Percentiles rank a stretch among this genome's conserved stretches.
Evolutionary conservation across 768 basidiomycete genomes (phyloP).

Genomic region (Tylopilus rubrobrunneus): DNA sequence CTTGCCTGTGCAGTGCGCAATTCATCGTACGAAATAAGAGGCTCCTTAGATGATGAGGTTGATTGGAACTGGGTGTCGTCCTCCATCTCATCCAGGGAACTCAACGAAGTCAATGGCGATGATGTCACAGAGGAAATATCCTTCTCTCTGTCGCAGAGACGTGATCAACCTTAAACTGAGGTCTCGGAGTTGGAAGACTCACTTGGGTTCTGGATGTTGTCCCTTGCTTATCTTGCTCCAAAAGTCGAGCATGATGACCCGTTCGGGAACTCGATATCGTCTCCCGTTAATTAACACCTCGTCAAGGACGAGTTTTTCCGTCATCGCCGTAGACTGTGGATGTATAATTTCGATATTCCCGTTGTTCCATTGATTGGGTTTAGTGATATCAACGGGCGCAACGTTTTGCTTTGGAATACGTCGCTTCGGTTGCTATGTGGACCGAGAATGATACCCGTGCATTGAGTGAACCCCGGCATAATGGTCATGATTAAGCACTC

Average conservation of each 20-base stretch:
- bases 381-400: conserved; percentile 69
- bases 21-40: conserved; percentile 42
- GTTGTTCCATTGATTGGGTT: conserved; percentile 75
- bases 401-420: conserved; percentile 73
- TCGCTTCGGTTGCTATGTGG: conserved; percentile 65
- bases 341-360: conserved; percentile 89
- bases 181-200: conserved; percentile 17
- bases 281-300: conserved; percentile 86
- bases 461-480: neutral
- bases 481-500: conserved; percentile 31
- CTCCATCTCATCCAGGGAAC: conserved; percentile 63
- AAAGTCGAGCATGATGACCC: conserved; percentile 89
- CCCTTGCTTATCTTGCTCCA: conserved; percentile 76
- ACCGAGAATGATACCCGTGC: conserved; percentile 4
- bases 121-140: conserved; percentile 50
- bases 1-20: conserved; percentile 58
- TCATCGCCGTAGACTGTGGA: conserved; percentile 47
- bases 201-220: conserved; percentile 40
- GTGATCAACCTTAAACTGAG: neutral
- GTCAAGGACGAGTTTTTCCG: conserved; percentile 58
- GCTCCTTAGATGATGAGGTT: conserved; percentile 22
- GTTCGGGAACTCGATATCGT: conserved; percentile 90
- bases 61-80: conserved; percentile 24
- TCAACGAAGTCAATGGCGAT: conserved; percentile 71
- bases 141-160: conserved; percentile 13